Percentiles rank a stretch among this genome's conserved stretches.
phyloP scores from a whole-genome alignment of 1,284 basidiomycete genomes.

The Paramarasmius palmivorus region DNA sequence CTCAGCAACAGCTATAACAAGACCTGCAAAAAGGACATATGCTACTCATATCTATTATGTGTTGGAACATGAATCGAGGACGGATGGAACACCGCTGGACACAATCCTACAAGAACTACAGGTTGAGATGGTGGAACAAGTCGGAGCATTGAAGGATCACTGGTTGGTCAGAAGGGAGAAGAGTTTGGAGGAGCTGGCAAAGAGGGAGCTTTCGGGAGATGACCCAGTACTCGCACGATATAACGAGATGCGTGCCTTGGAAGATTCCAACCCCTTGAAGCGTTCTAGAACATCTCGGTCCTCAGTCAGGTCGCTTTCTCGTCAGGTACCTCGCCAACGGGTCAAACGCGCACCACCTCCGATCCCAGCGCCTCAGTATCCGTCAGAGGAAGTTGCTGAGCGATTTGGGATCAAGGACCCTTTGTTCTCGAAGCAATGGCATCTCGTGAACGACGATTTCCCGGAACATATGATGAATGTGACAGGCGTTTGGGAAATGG shows the following conservation, averaged over 20 bases:
- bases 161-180: constrained; percentile 81
- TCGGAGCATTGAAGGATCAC: constrained; percentile 81
- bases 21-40: constrained; percentile 54
- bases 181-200: constrained; percentile 20
- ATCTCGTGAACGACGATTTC: constrained; percentile 77
- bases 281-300: constrained; percentile 25
- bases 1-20: constrained; percentile 14
- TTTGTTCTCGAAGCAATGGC: constrained; percentile 90
- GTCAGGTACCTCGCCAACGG: constrained; percentile 63
- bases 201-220: constrained; percentile 27
- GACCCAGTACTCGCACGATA: constrained; percentile 60
- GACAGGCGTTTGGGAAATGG: constrained; percentile 80
- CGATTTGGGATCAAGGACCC: constrained; percentile 84
- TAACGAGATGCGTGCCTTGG: constrained; percentile 44
- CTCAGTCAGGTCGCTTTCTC: constrained; percentile 57
- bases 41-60: constrained; percentile 90
- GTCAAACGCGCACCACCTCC: constrained; percentile 69
- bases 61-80: constrained; percentile 66
- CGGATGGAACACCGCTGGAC: constrained; percentile 44
- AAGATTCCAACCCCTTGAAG: constrained; percentile 31
- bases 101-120: constrained; percentile 65
- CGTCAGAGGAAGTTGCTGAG: constrained; percentile 52
- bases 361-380: constrained; percentile 31
- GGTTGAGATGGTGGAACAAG: constrained; percentile 86
- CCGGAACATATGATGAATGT: constrained; percentile 86